phyloP scores from a whole-genome alignment of 2,329 filamentous ascomycete species.

The Balansia obtecta region DNA sequence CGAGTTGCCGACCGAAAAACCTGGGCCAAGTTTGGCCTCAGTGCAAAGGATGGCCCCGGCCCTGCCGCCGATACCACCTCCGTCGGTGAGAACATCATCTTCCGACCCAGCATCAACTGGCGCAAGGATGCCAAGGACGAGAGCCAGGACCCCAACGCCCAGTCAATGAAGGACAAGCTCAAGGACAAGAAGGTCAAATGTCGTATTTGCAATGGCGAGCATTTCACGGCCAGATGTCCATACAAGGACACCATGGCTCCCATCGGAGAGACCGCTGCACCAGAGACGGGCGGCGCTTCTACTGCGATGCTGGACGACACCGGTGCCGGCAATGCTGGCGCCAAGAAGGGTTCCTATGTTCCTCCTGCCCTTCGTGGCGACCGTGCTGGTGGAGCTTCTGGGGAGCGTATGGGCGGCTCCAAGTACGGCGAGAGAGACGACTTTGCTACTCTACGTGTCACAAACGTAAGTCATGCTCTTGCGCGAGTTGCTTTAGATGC shows the following conservation, averaged over 20 bases:
- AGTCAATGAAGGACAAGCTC: constrained; percentile 67
- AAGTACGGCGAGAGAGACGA: constrained; percentile 93
- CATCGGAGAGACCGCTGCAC: constrained; percentile 46
- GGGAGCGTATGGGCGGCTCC: constrained; percentile 70
- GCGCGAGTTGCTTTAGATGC: not conserved
- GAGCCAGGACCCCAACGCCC: constrained; percentile 59
- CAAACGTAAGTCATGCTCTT: constrained; percentile 61
- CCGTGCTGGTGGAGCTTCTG: constrained; percentile 37
- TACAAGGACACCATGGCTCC: constrained; percentile 99
- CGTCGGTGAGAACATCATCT: constrained; percentile 95
- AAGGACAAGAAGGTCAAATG: constrained; percentile 99
- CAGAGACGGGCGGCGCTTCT: constrained; percentile 36
- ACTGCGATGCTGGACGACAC: constrained; percentile 38
- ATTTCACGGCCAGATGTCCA: constrained; percentile 97
- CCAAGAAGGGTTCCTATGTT: constrained; percentile 75
- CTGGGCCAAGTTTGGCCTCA: constrained; percentile 87
- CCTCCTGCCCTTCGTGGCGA: constrained; percentile 81
- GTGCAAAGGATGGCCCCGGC: constrained; percentile 71
- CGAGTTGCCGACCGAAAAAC: constrained; percentile 87
- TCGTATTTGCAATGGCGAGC: constrained; percentile 95
- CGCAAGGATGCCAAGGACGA: constrained; percentile 79
- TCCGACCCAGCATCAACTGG: constrained; percentile 89
- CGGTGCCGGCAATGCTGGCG: constrained; percentile 38
- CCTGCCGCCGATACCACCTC: constrained; percentile 83
- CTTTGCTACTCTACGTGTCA: constrained; percentile 88